Percentiles rank a stretch among this genome's conserved stretches.
These are phyloP conservation scores for Macrocybe gigantea DNA, from an alignment of 768 basidiomycete species.

Conservation along the genomic window DNA sequence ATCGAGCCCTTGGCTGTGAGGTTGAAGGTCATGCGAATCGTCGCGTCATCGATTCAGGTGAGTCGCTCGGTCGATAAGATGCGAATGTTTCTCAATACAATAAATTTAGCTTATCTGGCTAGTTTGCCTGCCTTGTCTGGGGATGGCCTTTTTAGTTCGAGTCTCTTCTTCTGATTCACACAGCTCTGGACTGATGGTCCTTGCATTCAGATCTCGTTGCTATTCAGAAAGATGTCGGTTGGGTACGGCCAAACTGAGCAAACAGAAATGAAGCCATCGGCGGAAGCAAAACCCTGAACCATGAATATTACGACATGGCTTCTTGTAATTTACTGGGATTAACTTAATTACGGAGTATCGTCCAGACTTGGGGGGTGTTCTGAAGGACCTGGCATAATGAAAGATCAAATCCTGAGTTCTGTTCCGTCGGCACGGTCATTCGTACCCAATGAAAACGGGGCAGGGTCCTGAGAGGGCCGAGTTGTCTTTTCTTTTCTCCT, in stretches of 20 bases:
- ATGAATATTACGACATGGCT: too few species aligned
- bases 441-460: too few species aligned
- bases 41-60: slow-evolving; percentile 64
- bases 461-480: too few species aligned
- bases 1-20: slow-evolving; percentile 42
- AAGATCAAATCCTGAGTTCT: too few species aligned
- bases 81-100: neutral
- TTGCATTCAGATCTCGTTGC: slow-evolving; percentile 30
- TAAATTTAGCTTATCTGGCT: slow-evolving; percentile 60
- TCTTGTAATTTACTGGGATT: too few species aligned
- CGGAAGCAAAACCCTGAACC: slow-evolving; percentile 1
- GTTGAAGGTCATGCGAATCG: slow-evolving; percentile 39
- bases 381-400: too few species aligned
- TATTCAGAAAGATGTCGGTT: slow-evolving; percentile 31
- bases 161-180: slow-evolving; percentile 1
- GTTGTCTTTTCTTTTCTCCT: too few species aligned
- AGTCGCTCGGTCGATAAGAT: slow-evolving; percentile 9
- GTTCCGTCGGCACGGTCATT: too few species aligned
- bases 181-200: slow-evolving; percentile 3
- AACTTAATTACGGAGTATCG: too few species aligned
- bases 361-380: too few species aligned
- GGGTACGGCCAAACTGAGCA: slow-evolving; percentile 13
- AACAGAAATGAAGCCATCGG: slow-evolving; percentile 2
- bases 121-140: slow-evolving; percentile 65
- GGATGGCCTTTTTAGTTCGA: slow-evolving; percentile 55